These are phyloP conservation scores for Isabelozyma heimii DNA, from an alignment of 805 yeast genomes.

Conservation along the genomic window DNA sequence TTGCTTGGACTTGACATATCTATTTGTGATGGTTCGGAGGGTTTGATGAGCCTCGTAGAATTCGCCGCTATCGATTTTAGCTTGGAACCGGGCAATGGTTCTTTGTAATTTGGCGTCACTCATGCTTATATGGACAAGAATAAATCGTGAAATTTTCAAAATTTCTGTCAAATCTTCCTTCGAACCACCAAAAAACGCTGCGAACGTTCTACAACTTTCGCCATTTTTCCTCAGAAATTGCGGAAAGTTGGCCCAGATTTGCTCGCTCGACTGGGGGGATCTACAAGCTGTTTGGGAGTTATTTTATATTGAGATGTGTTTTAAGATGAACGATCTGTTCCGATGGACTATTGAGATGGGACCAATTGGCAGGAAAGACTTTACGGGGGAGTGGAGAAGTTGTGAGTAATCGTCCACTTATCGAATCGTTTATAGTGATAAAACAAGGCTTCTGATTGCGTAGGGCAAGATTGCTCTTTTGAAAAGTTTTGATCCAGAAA, in stretches of 20 bases:
- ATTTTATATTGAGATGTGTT: background rate
- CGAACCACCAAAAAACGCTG: background rate
- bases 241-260: too few species aligned
- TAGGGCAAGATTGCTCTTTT: conserved; percentile 4
- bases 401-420: conserved; percentile 9
- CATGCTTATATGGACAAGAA: conserved; percentile 3
- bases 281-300: too few species aligned
- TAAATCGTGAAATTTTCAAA: background rate
- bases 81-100: conserved; percentile 64
- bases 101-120: conserved; percentile 46
- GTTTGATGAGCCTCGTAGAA: conserved; percentile 97
- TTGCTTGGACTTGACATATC: conserved; percentile 70
- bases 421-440: conserved; percentile 12
- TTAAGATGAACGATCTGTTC: background rate
- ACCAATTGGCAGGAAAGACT: conserved; percentile 2
- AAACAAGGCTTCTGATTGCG: conserved; percentile 9
- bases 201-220: background rate
- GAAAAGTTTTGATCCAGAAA: conserved; percentile 15
- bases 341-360: background rate
- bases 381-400: conserved; percentile 3
- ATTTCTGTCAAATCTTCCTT: too few species aligned
- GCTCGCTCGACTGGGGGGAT: too few species aligned
- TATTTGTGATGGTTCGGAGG: conserved; percentile 80
- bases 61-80: conserved; percentile 68
- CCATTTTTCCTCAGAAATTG: background rate